A percentile compares a stretch with the other conserved stretches of the same genome.
phyloP scores from a whole-genome alignment of 1,139 yeast species.

The Pneumocystis canis region DNA sequence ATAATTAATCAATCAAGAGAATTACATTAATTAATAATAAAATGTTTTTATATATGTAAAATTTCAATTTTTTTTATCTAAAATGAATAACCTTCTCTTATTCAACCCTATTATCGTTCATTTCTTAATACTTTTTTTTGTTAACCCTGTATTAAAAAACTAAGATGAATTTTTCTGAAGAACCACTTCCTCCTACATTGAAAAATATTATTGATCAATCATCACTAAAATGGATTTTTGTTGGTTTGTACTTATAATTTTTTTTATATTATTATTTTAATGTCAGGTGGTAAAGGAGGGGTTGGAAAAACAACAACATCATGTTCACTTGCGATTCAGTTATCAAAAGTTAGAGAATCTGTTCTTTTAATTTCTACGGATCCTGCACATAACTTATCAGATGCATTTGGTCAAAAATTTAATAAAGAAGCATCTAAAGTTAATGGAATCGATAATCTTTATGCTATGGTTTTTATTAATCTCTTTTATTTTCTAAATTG shows the following conservation, averaged over 20 bases:
- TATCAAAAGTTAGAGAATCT: conserved; percentile 64
- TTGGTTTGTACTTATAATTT: conserved; percentile 19
- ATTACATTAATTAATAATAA: too few species aligned
- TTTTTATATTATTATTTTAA: not conserved
- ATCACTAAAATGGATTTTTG: conserved; percentile 85
- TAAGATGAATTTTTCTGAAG: conserved; percentile 5
- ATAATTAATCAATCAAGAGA: too few species aligned
- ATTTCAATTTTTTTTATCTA: too few species aligned
- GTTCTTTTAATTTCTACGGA: conserved; percentile 88
- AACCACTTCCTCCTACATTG: conserved; percentile 27
- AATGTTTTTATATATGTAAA: too few species aligned
- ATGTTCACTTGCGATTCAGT: conserved; percentile 83
- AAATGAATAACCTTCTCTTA: too few species aligned
- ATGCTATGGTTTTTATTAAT: conserved; percentile 52
- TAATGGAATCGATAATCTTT: conserved; percentile 70
- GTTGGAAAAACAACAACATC: conserved; percentile 97
- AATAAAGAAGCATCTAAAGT: conserved; percentile 92
- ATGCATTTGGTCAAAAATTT: conserved; percentile 94
- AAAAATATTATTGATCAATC: conserved; percentile 29
- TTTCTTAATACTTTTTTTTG: not conserved
- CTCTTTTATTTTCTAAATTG: not conserved
- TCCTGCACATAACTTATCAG: conserved; percentile 94
- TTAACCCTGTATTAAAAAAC: not conserved
- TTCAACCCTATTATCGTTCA: not conserved
- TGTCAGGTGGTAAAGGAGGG: conserved; percentile 88